Base-by-base conservation (phyloP, 225 moss, liverwort and hornwort genomes). In the Marchantia paleacea region DNA sequence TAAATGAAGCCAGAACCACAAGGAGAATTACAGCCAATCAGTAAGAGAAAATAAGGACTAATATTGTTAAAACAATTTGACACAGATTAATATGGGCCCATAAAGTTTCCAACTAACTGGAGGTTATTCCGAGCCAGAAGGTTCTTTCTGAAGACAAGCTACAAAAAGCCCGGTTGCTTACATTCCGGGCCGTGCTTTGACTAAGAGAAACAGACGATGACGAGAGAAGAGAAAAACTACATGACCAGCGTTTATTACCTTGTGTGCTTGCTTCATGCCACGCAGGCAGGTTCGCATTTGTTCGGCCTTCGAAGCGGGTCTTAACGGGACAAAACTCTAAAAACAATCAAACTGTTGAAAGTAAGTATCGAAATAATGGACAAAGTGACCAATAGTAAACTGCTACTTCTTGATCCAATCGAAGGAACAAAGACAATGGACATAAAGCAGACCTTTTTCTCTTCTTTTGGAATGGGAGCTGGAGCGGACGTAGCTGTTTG, bases 281-380 rank as follows among this genome's bases (percentile, higher is more conserved):
- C 97, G 92, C 82, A 97, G 84, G 80, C 87, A 86, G 79, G 93
- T 91, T 62, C 97, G 93, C 93, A 97, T 91, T 75, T 91, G 90
- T 73, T 95, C 95, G 57, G 93, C 90, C 84, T 95, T 92, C 29
- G 89, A 85, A 24, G 91, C 92, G 39, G 97, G 91, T 83, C 88
- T 90, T 52, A 92, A 57, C 71, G 92, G 90, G 80, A 95, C 85
- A 74, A 90, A 94, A 31, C 91, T 91, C 97, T 97, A 87, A 58
- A 19, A 39, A 48, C 71, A 55, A 81, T 13, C 64, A 47, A 60
- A 58, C 10, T 8, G 75, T 55, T 20, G 50, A 8, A 50, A 14
- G 11, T 31, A 25, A 66, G 71, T 39, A 10, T 72, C 20, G 71
- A 51, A 13, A 20, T 71, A 29, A 29, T 67, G 0, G 30, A 10